Evolutionary conservation across 768 basidiomycete genomes (phyloP).

Genomic region (Crassisporium funariophilum): DNA sequence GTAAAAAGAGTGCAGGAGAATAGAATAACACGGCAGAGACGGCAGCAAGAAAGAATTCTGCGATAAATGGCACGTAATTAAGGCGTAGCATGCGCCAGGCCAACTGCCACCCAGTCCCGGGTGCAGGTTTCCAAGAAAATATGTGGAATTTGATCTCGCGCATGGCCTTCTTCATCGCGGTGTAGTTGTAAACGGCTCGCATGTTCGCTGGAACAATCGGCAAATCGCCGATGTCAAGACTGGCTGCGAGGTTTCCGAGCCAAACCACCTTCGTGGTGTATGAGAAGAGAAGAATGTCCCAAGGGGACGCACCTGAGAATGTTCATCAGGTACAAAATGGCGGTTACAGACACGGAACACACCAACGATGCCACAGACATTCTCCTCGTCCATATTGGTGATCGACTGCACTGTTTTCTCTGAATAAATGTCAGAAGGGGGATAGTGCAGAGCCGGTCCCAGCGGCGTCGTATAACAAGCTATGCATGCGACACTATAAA

Average conservation of each 20-base stretch:
- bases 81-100: constrained; percentile 61
- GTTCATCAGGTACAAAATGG: not conserved
- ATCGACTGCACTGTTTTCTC: constrained; percentile 61
- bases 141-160: constrained; percentile 51
- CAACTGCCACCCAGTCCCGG: constrained; percentile 67
- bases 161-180: constrained; percentile 63
- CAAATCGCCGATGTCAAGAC: constrained; percentile 85
- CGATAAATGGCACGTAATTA: constrained; percentile 45
- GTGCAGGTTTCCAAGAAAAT: constrained; percentile 57
- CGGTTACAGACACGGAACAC: not conserved
- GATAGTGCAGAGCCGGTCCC: constrained; percentile 77
- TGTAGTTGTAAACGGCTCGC: constrained; percentile 66
- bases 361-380: constrained; percentile 69
- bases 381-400: constrained; percentile 68
- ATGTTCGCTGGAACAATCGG: constrained; percentile 78
- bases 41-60: constrained; percentile 53
- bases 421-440: constrained; percentile 73
- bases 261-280: constrained; percentile 88
- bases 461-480: constrained; percentile 57
- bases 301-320: constrained; percentile 53
- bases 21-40: constrained; percentile 68
- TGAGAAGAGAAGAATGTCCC: constrained; percentile 74
- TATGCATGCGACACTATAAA: constrained; percentile 49
- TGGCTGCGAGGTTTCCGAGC: constrained; percentile 74
- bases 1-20: constrained; percentile 59